A percentile compares a stretch with the other conserved stretches of the same genome.
Conservation (phyloP, 202 grass and related monocot genomes). For the Schoenoplectus tabernaemontani region DNA sequence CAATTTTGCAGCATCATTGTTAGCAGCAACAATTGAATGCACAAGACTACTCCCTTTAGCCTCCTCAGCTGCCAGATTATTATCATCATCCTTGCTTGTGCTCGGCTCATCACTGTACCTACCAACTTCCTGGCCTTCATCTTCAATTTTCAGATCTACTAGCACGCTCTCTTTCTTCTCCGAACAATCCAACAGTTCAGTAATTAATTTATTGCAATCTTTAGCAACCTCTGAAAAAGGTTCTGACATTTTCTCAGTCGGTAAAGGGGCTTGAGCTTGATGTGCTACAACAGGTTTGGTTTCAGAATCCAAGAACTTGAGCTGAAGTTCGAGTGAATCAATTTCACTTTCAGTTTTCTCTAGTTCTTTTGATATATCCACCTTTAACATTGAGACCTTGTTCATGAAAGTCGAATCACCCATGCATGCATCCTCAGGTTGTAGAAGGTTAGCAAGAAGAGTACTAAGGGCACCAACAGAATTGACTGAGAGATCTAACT, state of each 20-base stretch:
- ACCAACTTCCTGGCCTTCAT: background rate
- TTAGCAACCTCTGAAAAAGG: background rate
- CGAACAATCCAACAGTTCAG: background rate
- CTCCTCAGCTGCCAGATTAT: background rate
- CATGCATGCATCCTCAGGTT: conserved; percentile 35
- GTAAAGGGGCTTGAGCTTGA: background rate
- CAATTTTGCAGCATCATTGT: conserved; percentile 5
- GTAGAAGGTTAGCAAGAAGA: conserved; percentile 30
- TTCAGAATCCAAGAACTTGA: conserved; percentile 25
- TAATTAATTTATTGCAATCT: conserved; percentile 7
- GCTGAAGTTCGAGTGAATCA: conserved; percentile 36
- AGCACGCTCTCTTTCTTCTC: background rate
- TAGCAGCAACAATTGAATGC: conserved; percentile 18
- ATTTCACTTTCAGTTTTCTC: conserved; percentile 46
- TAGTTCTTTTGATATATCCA: conserved; percentile 32
- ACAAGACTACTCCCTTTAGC: conserved; percentile 23
- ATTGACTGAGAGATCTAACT: conserved; percentile 27
- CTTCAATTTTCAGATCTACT: conserved; percentile 4
- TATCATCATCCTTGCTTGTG: background rate
- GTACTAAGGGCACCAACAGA: conserved; percentile 19
- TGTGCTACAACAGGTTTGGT: background rate
- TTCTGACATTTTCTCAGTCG: background rate
- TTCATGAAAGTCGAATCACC: conserved; percentile 37
- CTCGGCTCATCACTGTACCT: conserved; percentile 13
- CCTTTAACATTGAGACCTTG: conserved; percentile 33